Percentiles rank a stretch among this genome's conserved stretches.
Conservation (phyloP, 1,139 yeast genomes). For the Debaryomycetaceae sp. region DNA sequence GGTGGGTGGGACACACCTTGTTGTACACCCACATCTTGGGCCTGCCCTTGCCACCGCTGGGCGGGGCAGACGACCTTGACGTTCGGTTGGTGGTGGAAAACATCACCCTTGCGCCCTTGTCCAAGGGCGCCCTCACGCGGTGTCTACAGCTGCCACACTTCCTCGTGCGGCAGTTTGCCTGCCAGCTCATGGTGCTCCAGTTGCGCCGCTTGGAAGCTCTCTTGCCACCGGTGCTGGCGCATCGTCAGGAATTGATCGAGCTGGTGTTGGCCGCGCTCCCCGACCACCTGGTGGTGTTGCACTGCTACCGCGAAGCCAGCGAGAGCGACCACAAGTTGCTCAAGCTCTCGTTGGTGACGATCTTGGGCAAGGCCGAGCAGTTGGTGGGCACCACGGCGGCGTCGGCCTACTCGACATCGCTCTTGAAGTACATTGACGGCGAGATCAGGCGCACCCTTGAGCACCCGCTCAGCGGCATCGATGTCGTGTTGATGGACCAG, state of each 20-base stretch:
- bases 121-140: conserved; percentile 53
- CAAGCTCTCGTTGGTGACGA: conserved; percentile 23
- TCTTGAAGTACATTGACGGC: conserved; percentile 15
- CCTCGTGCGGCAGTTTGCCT: conserved; percentile 61
- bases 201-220: conserved; percentile 49
- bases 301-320: conserved; percentile 7
- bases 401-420: not conserved
- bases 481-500: conserved; percentile 50
- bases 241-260: conserved; percentile 27
- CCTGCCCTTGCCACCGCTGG: conserved; percentile 30
- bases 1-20: conserved; percentile 76
- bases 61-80: conserved; percentile 9
- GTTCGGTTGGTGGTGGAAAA: conserved; percentile 39
- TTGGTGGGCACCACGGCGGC: not conserved
- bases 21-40: conserved; percentile 56
- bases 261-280: conserved; percentile 28
- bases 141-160: conserved; percentile 51
- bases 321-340: conserved; percentile 16
- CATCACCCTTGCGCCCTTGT: conserved; percentile 65
- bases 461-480: conserved; percentile 29
- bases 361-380: conserved; percentile 20
- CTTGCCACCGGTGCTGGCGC: conserved; percentile 21
- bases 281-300: conserved; percentile 15
- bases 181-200: conserved; percentile 54
- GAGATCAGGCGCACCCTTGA: conserved; percentile 19